Conservation (phyloP, 1,284 basidiomycete species). For the Rhodotorula glutinis region DNA sequence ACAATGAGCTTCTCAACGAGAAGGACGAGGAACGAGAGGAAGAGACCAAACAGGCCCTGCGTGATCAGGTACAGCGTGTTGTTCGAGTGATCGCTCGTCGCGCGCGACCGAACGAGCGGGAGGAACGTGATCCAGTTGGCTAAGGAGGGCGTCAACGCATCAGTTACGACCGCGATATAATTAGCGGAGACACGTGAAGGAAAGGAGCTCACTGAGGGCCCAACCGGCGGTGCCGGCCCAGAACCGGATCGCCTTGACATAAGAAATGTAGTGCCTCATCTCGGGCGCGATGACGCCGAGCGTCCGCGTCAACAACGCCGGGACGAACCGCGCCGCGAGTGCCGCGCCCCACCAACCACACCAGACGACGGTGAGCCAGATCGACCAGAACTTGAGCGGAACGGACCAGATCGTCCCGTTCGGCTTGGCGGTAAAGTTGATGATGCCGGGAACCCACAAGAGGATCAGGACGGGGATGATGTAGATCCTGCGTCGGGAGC, state of each 20-base stretch:
- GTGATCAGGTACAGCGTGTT: constrained; percentile 56
- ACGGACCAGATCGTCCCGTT: constrained; percentile 59
- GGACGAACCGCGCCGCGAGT: constrained; percentile 50
- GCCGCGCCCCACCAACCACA: constrained; percentile 77
- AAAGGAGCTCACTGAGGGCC: constrained; percentile 31
- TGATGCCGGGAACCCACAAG: constrained; percentile 63
- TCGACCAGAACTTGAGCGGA: constrained; percentile 73
- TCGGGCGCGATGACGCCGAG: constrained; percentile 69
- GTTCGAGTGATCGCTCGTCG: constrained; percentile 8
- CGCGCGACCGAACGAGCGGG: constrained; percentile 25
- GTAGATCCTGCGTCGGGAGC: constrained; percentile 28
- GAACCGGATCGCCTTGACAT: constrained; percentile 62
- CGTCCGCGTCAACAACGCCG: constrained; percentile 53
- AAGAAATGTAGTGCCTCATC: constrained; percentile 69
- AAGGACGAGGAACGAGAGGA: constrained; percentile 68
- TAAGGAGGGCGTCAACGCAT: too few species aligned
- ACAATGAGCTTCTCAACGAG: constrained; percentile 81
- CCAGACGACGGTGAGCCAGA: constrained; percentile 44
- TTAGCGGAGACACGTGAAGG: too few species aligned
- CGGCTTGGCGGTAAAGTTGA: constrained; percentile 62
- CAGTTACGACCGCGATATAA: too few species aligned
- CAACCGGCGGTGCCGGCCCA: constrained; percentile 32
- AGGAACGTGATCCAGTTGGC: constrained; percentile 31
- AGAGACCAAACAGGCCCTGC: constrained; percentile 70
- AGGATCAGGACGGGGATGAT: constrained; percentile 66